Evolutionary conservation across 768 basidiomycete genomes (phyloP).

Genomic region (Tylopilus felleus): DNA sequence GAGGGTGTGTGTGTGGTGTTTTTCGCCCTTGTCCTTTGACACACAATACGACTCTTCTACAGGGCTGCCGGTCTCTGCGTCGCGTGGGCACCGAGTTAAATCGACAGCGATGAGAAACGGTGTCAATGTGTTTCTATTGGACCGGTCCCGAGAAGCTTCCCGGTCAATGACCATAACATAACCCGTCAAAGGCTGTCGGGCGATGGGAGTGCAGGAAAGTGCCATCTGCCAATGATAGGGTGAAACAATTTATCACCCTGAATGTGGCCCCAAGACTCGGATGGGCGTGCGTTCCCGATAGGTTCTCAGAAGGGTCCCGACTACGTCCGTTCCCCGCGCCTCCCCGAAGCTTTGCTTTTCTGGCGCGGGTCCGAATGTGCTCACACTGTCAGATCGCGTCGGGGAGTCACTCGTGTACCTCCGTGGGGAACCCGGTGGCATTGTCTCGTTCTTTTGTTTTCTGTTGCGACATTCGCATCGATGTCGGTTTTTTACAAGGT

Average conservation of each 20-base stretch:
- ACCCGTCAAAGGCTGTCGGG: background rate
- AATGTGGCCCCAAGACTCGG: background rate
- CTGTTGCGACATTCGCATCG: background rate
- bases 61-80: slow-evolving; percentile 1
- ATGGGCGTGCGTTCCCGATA: background rate
- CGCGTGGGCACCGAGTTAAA: background rate
- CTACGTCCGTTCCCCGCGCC: slow-evolving; percentile 1
- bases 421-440: slow-evolving; percentile 7
- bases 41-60: background rate
- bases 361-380: slow-evolving; percentile 6
- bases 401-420: background rate
- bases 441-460: background rate
- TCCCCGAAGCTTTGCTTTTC: background rate
- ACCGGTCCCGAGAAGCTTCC: background rate
- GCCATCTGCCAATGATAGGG: background rate
- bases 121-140: background rate
- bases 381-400: background rate
- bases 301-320: background rate
- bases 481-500: no score
- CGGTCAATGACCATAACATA: background rate
- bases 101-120: background rate
- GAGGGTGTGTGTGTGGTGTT: background rate
- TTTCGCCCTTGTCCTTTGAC: background rate
- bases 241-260: background rate
- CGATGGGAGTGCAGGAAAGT: background rate